phyloP scores from a whole-genome alignment of 139 green algal genomes.

The Chlamydomonas eustigma region DNA sequence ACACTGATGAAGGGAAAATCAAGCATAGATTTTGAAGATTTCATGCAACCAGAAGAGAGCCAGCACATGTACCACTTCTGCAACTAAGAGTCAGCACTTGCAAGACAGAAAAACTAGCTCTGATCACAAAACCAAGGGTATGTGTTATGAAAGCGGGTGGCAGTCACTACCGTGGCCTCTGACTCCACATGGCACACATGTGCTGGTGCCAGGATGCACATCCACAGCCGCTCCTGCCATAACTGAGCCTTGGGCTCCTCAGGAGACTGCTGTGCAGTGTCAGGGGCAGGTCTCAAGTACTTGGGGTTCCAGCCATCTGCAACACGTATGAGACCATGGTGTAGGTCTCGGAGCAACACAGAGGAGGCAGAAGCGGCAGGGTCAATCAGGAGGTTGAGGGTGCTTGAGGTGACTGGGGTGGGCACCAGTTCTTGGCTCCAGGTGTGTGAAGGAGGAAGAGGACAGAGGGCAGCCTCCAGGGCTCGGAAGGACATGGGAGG shows the following conservation, averaged over 20 bases:
- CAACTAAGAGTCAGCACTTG: too few relatives aligned
- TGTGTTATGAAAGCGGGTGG: conserved; percentile 7
- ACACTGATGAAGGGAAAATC: too few relatives aligned
- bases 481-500: conserved; percentile 60
- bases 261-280: neutral
- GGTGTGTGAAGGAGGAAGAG: neutral
- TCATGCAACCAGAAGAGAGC: too few relatives aligned
- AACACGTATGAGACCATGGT: conserved; percentile 18
- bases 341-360: conserved; percentile 20
- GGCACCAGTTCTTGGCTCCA: too few relatives aligned
- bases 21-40: too few relatives aligned
- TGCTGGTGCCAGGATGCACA: neutral
- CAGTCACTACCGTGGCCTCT: neutral
- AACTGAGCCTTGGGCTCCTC: conserved; percentile 15
- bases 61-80: too few relatives aligned
- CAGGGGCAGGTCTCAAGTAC: conserved; percentile 9
- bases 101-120: too few relatives aligned
- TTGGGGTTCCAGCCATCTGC: conserved; percentile 24
- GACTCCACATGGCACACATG: neutral
- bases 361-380: neutral
- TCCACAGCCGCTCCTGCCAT: conserved; percentile 20
- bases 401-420: neutral
- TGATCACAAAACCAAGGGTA: too few relatives aligned
- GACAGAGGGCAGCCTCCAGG: conserved; percentile 65
- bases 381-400: conserved; percentile 9